Conservation (phyloP, 305 asterid genomes). For the Fraxinus platypoda region DNA sequence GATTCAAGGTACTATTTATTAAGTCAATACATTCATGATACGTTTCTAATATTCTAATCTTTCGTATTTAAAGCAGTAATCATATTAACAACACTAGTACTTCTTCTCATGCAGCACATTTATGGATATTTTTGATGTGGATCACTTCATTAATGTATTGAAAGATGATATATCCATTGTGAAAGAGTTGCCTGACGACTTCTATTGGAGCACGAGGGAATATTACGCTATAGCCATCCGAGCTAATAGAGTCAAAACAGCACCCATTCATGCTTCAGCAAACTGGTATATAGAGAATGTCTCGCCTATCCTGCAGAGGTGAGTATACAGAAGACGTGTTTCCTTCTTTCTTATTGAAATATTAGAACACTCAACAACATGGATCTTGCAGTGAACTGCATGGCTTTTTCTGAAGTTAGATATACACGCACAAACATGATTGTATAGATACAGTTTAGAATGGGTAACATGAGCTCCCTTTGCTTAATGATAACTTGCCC, state of each 20-base stretch:
- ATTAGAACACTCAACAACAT: not conserved
- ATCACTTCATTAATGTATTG: conserved; percentile 83
- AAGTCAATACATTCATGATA: not conserved
- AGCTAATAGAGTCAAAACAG: conserved; percentile 84
- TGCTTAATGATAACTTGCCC: not conserved
- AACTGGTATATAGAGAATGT: conserved; percentile 94
- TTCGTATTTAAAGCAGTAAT: conserved; percentile 1
- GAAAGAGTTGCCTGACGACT: conserved; percentile 83
- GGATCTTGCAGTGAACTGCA: not conserved
- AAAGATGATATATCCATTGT: conserved; percentile 80
- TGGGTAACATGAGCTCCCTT: not conserved
- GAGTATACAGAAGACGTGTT: conserved; percentile 25
- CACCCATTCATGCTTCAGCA: conserved; percentile 95
- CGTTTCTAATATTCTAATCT: not conserved
- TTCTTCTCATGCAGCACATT: conserved; percentile 57
- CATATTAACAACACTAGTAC: not conserved
- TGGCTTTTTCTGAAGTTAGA: conserved; percentile 4
- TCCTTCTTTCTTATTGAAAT: not conserved
- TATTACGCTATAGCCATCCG: conserved; percentile 89
- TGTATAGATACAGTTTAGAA: not conserved
- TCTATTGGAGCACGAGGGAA: conserved; percentile 95
- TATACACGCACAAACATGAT: not conserved
- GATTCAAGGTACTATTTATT: conserved; percentile 73
- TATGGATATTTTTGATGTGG: conserved; percentile 92
- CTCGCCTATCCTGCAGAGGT: conserved; percentile 77